Evolutionary conservation across 345 rosid species (phyloP), one percentile per base, ranked within the genome.

Genomic region (Excoecaria agallocha): DNA sequence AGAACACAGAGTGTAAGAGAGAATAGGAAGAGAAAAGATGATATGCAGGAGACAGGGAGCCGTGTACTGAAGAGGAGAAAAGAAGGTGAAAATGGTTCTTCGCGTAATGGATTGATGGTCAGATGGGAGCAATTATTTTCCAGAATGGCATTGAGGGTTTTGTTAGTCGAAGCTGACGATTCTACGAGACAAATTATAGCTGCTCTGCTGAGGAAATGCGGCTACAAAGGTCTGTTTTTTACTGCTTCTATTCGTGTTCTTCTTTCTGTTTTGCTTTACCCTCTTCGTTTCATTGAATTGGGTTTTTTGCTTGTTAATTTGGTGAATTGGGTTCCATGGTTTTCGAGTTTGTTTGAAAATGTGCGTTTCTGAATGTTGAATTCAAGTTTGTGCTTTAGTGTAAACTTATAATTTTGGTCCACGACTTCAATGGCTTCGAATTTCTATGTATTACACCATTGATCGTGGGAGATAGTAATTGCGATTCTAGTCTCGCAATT

Each of bases 101-200:
- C 25, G 59, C 11, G 66, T 20, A 11, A 79, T 63, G 94, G 87
- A 5, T 48, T 82, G 69, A 37, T 51, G 45, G 84, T 84, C 70
- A 86, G 79, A 79, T 86, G 96, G 97, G 96, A 85, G 82, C 86
- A 76, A 73, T 86, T 93, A 76, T 82, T 95, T 55, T 94, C 93
- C 0, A 86, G 72, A 74, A 89, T 91, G 79, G 85, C 79, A 1
- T 82, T 93, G 16, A 86, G 92, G 66, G 96, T 95, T 24, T 80
- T 95, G 85, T 85, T 95, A 3, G 94, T 93, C 5, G 99, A 95
- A 84, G 91, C 97, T 35, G 99, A 95, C 72, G 99, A 93, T 81
- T 95, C 96, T 0, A 95, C 99, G 12, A 82, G 99, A 66, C 98
- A 95, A 83, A 91, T 95, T 58, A 79, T 95, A 17, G 59, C 94